These are phyloP conservation scores for Cicer arietinum DNA, from an alignment of 306 rosid genomes.

Conservation along the genomic window DNA sequence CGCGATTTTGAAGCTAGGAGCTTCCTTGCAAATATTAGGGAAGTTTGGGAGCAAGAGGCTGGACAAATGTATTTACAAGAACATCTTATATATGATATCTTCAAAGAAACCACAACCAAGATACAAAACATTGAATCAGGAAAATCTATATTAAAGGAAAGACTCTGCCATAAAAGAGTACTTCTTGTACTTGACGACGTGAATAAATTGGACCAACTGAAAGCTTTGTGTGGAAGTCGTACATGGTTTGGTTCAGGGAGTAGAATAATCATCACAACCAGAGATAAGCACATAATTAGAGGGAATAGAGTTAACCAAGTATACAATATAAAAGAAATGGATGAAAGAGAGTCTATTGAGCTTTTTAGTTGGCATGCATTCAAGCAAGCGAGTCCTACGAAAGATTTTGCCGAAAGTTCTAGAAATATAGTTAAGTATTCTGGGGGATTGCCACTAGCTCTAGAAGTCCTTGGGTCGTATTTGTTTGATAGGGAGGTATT, in stretches of 20 bases:
- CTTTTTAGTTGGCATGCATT: conserved; percentile 26
- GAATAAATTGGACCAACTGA: neutral
- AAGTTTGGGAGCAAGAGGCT: neutral
- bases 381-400: neutral
- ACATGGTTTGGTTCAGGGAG: conserved; percentile 5
- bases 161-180: neutral
- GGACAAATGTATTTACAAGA: conserved; percentile 27
- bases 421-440: neutral
- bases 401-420: neutral
- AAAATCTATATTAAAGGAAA: neutral
- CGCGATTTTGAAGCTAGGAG: neutral
- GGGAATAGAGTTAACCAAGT: neutral
- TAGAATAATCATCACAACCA: conserved; percentile 27
- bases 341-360: neutral
- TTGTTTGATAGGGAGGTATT: neutral
- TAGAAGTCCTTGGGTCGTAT: conserved; percentile 20
- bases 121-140: conserved; percentile 5
- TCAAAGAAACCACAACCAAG: neutral
- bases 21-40: conserved; percentile 12
- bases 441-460: conserved; percentile 13
- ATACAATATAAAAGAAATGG: conserved; percentile 15
- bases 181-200: conserved; percentile 24
- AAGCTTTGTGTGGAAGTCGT: conserved; percentile 5
- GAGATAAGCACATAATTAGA: neutral
- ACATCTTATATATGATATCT: neutral